Evolutionary conservation across 2,329 filamentous ascomycete genomes (phyloP).

Genomic region (Penicillium sp.): DNA sequence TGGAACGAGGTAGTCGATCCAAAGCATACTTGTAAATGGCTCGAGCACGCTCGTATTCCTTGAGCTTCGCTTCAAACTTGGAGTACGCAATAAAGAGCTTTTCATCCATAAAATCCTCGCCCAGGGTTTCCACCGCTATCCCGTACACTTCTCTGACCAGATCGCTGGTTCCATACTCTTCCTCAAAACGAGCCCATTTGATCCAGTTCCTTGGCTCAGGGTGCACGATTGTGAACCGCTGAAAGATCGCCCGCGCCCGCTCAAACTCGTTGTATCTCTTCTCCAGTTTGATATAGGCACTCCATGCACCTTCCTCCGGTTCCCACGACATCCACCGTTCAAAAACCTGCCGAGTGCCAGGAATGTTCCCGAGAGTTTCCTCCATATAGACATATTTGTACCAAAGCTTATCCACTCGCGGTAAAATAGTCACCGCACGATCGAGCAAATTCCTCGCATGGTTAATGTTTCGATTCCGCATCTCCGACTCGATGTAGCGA

Average conservation of each 20-base stretch:
- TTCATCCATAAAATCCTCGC: conserved; percentile 96
- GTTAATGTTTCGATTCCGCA: conserved; percentile 94
- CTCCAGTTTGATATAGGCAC: conserved; percentile 94
- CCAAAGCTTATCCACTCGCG: conserved; percentile 94
- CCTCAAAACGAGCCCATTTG: conserved; percentile 97
- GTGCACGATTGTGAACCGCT: conserved; percentile 88
- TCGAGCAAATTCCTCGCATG: conserved; percentile 94
- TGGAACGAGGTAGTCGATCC: conserved; percentile 86
- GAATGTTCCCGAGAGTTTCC: conserved; percentile 93
- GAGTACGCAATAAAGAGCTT: conserved; percentile 94
- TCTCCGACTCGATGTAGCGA: conserved; percentile 92
- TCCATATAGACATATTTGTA: conserved; percentile 99
- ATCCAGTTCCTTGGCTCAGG: conserved; percentile 97
- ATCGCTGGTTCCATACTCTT: conserved; percentile 91
- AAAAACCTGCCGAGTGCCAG: conserved; percentile 90
- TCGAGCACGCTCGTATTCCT: conserved; percentile 90
- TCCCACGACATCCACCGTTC: conserved; percentile 99
- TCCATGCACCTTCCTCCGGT: conserved; percentile 94
- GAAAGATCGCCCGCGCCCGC: conserved; percentile 85
- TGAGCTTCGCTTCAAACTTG: conserved; percentile 91
- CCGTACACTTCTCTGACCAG: conserved; percentile 91
- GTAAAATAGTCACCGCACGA: conserved; percentile 88
- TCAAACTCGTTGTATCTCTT: conserved; percentile 94
- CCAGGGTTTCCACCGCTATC: conserved; percentile 82
- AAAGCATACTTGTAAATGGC: conserved; percentile 97